Percentiles rank a stretch among this genome's conserved stretches.
These are phyloP conservation scores for Ganoderma boninense DNA, from an alignment of 1,284 basidiomycete genomes.

Conservation along the genomic window DNA sequence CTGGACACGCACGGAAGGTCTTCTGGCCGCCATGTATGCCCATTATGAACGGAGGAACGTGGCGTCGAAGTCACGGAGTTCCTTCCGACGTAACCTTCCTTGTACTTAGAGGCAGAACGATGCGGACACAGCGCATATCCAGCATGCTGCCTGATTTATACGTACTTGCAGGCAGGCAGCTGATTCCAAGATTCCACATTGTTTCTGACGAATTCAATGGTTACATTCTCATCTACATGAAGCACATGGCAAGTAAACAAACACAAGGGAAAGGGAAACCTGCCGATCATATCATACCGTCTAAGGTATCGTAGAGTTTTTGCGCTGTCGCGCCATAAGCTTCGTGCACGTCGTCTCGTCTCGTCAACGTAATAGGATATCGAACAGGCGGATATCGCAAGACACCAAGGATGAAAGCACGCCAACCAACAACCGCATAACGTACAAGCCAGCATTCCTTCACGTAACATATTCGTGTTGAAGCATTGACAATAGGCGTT, in stretches of 20 bases:
- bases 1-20: neutral
- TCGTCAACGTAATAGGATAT: constrained; percentile 8
- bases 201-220: neutral
- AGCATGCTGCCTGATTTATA: neutral
- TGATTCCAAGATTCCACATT: constrained; percentile 8
- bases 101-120: neutral
- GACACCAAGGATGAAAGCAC: neutral
- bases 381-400: neutral
- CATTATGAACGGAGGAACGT: neutral
- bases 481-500: neutral
- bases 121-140: neutral
- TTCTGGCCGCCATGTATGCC: neutral
- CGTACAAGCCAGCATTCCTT: neutral
- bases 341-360: constrained; percentile 6
- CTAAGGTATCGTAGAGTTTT: constrained; percentile 1
- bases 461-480: neutral
- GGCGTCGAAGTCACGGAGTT: neutral
- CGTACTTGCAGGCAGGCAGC: neutral
- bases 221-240: constrained; percentile 6
- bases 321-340: neutral
- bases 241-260: constrained; percentile 1
- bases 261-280: neutral
- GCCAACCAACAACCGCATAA: neutral
- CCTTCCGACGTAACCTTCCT: neutral
- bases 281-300: neutral